Conservation (phyloP, 768 basidiomycete species). For the Hygrocybe coccinea region DNA sequence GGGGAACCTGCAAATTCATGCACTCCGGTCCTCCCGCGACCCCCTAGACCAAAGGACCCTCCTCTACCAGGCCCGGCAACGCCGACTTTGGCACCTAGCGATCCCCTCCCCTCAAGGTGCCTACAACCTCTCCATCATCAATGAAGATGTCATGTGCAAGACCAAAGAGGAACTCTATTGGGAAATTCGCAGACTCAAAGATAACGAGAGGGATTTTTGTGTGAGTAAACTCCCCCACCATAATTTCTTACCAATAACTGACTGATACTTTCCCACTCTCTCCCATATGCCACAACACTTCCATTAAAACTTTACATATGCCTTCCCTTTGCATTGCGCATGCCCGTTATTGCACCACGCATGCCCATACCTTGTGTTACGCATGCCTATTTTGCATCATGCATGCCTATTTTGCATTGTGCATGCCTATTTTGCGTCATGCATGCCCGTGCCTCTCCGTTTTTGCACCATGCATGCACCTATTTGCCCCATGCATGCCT, state of each 20-base stretch:
- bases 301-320: too few relatives aligned
- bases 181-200: not conserved
- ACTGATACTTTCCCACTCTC: too few relatives aligned
- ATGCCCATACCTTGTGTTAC: not conserved
- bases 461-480: too few relatives aligned
- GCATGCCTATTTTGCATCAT: not conserved
- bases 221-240: not conserved
- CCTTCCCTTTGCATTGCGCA: too few relatives aligned
- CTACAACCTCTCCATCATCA: not conserved
- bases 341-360: not conserved
- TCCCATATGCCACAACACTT: too few relatives aligned
- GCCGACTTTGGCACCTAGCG: not conserved
- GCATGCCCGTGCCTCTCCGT: too few relatives aligned
- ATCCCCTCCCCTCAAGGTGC: not conserved
- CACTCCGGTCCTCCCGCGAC: not conserved
- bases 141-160: not conserved
- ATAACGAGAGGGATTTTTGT: not conserved
- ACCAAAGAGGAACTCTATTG: not conserved
- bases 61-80: conserved; percentile 1
- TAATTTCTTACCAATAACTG: not conserved
- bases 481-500: too few relatives aligned
- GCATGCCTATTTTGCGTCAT: not conserved
- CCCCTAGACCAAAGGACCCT: conserved; percentile 1
- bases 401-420: not conserved
- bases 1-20: not conserved